Percentiles rank a stretch among this genome's conserved stretches.
Conservation (phyloP, 768 basidiomycete species). For the Tylopilus intermedius region DNA sequence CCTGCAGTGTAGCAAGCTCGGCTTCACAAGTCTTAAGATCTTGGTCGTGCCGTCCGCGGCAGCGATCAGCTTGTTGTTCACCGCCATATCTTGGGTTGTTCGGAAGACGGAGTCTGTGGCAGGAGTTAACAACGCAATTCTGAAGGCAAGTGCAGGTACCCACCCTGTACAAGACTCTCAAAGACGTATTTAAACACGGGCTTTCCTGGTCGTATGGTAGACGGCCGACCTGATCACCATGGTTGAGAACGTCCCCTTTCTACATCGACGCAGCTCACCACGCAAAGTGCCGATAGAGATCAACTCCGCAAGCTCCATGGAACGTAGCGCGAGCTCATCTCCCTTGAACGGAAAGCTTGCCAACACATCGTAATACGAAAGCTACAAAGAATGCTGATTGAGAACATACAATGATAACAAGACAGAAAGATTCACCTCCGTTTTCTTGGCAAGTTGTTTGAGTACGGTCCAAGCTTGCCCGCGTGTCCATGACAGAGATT, state of each 20-base stretch:
- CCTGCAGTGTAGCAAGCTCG: slow-evolving; percentile 65
- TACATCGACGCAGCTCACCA: slow-evolving; percentile 37
- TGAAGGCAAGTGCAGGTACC: slow-evolving; percentile 6
- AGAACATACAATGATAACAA: slow-evolving; percentile 20
- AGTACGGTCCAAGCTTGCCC: slow-evolving; percentile 87
- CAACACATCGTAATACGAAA: slow-evolving; percentile 78
- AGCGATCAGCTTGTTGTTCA: slow-evolving; percentile 64
- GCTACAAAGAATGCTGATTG: slow-evolving; percentile 33
- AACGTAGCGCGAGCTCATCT: slow-evolving; percentile 71
- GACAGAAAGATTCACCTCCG: slow-evolving; percentile 45
- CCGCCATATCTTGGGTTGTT: slow-evolving; percentile 75
- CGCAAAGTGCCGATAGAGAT: slow-evolving; percentile 75
- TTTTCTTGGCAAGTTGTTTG: slow-evolving; percentile 59
- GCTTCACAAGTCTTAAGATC: slow-evolving; percentile 69
- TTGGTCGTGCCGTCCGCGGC: slow-evolving; percentile 60
- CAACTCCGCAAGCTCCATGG: slow-evolving; percentile 85
- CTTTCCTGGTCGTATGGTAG: slow-evolving; percentile 81
- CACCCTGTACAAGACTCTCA: slow-evolving; percentile 73
- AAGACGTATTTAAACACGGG: slow-evolving; percentile 88
- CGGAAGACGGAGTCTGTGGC: slow-evolving; percentile 68
- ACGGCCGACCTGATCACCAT: slow-evolving; percentile 62
- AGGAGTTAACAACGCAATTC: neutral
- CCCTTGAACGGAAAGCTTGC: slow-evolving; percentile 87
- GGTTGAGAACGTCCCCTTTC: neutral
- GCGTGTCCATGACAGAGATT: slow-evolving; percentile 73